Conservation (phyloP, 2,329 filamentous ascomycete genomes). For the Cadophora sp. region DNA sequence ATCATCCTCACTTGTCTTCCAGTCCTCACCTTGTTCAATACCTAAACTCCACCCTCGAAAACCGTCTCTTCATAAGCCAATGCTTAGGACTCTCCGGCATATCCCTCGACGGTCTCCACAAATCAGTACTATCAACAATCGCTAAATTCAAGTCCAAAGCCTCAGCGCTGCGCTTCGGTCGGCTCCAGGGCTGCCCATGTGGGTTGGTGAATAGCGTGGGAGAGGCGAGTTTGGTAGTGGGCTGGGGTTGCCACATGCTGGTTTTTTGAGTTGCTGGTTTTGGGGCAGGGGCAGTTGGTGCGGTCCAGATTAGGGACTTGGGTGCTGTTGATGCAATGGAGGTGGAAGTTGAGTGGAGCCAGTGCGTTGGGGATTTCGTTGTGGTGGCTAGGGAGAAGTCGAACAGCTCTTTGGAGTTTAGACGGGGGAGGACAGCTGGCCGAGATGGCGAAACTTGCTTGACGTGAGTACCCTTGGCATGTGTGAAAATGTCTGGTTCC, state of each 20-base stretch:
- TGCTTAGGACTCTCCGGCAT: conserved; percentile 31
- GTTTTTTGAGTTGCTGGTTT: not conserved
- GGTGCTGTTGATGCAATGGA: not conserved
- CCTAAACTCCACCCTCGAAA: conserved; percentile 34
- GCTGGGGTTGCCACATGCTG: conserved; percentile 31
- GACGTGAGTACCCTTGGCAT: conserved; percentile 22
- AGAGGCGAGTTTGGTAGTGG: not conserved
- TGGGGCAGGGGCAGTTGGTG: not conserved
- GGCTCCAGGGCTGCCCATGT: conserved; percentile 30
- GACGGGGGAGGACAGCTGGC: conserved; percentile 9
- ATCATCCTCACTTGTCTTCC: no score
- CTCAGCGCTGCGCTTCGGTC: conserved; percentile 30
- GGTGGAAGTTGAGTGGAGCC: conserved; percentile 26
- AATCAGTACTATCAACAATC: conserved; percentile 30
- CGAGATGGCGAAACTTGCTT: conserved; percentile 15
- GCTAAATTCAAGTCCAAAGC: conserved; percentile 1
- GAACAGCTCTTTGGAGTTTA: conserved; percentile 23
- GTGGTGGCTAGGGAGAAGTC: not conserved
- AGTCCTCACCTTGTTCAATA: conserved; percentile 34
- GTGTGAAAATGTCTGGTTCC: conserved; percentile 30
- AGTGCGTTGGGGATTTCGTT: conserved; percentile 10
- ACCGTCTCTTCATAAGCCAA: conserved; percentile 33
- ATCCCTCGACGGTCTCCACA: conserved; percentile 33
- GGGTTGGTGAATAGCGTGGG: conserved; percentile 28
- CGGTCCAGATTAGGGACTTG: conserved; percentile 19